These are phyloP conservation scores for Cystofilobasidium macerans DNA, from an alignment of 768 basidiomycete species.

Conservation along the genomic window DNA sequence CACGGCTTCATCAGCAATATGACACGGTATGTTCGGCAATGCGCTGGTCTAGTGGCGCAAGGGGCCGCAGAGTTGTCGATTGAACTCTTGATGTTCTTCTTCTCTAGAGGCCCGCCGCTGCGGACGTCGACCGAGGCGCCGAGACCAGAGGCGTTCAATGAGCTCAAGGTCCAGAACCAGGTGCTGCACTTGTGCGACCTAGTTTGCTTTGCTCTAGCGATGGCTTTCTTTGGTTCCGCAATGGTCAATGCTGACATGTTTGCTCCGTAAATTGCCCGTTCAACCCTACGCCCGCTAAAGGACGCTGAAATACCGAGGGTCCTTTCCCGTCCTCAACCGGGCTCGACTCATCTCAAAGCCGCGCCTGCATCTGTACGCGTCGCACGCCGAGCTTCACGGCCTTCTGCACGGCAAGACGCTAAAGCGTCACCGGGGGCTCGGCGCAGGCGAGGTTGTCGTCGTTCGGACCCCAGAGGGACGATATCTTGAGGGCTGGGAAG, in stretches of 20 bases:
- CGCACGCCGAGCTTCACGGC: conserved; percentile 56
- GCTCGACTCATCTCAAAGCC: conserved; percentile 80
- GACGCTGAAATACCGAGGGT: conserved; percentile 81
- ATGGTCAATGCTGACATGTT: background rate
- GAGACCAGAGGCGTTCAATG: conserved; percentile 4
- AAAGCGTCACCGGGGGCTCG: conserved; percentile 67
- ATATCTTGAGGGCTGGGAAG: conserved; percentile 90
- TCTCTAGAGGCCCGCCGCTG: conserved; percentile 10
- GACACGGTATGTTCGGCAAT: conserved; percentile 39
- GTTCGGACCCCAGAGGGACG: conserved; percentile 50
- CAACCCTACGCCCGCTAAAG: conserved; percentile 52
- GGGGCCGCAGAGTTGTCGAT: no score
- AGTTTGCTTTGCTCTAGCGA: background rate
- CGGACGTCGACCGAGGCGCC: background rate
- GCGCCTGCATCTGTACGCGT: conserved; percentile 67
- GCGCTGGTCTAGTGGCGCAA: background rate
- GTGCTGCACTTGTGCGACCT: conserved; percentile 20
- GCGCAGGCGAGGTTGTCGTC: conserved; percentile 85
- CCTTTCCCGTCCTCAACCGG: conserved; percentile 64
- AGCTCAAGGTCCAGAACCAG: background rate
- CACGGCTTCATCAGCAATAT: conserved; percentile 75
- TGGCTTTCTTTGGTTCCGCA: background rate
- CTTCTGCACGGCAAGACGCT: conserved; percentile 74
- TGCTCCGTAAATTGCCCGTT: conserved; percentile 28
- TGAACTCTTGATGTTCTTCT: background rate